These are phyloP conservation scores for Microstegium vimineum DNA, from an alignment of 176 grass and related monocot species.

Conservation along the genomic window DNA sequence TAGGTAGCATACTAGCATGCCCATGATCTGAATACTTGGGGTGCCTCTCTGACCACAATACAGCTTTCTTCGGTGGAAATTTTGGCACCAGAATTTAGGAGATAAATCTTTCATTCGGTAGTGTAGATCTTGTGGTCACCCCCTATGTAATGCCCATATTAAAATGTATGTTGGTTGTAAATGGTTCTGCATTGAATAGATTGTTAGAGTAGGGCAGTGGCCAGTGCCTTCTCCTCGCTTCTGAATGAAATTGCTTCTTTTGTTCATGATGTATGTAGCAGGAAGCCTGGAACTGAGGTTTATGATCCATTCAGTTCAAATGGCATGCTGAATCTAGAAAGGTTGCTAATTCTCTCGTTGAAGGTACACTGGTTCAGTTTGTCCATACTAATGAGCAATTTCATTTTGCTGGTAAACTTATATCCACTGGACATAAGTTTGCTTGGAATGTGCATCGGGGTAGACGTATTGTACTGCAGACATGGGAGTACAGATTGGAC, in stretches of 20 bases:
- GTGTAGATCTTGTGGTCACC: conserved; percentile 31
- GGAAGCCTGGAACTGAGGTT: conserved; percentile 5
- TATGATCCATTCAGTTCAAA: conserved; percentile 19
- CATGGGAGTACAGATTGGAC: too few species aligned
- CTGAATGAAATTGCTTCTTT: conserved; percentile 36
- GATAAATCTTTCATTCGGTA: conserved; percentile 23
- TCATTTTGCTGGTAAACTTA: not conserved
- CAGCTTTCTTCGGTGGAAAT: conserved; percentile 47
- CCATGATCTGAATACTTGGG: conserved; percentile 16
- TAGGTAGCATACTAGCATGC: conserved; percentile 28
- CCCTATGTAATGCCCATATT: conserved; percentile 38
- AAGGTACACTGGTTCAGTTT: not conserved
- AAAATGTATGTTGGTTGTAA: conserved; percentile 55
- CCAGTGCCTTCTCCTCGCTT: conserved; percentile 9
- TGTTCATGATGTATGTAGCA: conserved; percentile 20
- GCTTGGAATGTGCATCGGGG: not conserved
- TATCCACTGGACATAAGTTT: not conserved
- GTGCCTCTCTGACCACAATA: conserved; percentile 39
- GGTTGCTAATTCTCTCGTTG: not conserved
- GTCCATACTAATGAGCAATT: not conserved
- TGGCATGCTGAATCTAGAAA: conserved; percentile 28
- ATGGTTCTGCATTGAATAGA: conserved; percentile 57
- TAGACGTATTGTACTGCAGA: too few species aligned
- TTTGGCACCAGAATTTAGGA: conserved; percentile 59
- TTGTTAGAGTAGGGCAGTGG: conserved; percentile 51